Evolutionary conservation across 192 early-diverging fungal genomes (phyloP).

Genomic region (Chytriomyces hyalinus): DNA sequence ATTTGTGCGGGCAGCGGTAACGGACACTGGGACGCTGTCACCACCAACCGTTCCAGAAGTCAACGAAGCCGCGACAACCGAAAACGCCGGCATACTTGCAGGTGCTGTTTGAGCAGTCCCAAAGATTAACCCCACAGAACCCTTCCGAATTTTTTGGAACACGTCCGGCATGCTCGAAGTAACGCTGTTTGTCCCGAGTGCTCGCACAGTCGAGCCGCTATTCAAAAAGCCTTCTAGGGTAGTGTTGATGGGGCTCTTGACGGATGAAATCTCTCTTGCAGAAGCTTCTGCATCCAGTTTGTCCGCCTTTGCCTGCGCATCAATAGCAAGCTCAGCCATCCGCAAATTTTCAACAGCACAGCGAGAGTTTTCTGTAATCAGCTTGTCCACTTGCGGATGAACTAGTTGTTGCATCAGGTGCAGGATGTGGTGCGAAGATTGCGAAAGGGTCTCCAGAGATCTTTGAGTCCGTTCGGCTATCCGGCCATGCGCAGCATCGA

Average conservation of each 20-base stretch:
- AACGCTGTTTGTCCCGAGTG: neutral
- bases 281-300: neutral
- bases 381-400: neutral
- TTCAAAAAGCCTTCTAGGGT: neutral
- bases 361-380: neutral
- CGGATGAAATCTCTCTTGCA: neutral
- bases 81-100: no score
- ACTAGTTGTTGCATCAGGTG: neutral
- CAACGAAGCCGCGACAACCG: neutral
- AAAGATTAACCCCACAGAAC: neutral
- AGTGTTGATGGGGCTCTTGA: neutral
- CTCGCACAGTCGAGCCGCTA: neutral
- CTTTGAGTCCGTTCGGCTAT: no score
- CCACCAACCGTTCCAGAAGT: neutral
- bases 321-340: slow-evolving; percentile 28
- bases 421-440: neutral
- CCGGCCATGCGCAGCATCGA: no score
- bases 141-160: slow-evolving; percentile 3
- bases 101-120: neutral
- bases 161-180: neutral
- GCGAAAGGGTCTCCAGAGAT: neutral
- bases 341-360: slow-evolving; percentile 11
- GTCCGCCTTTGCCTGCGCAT: slow-evolving; percentile 12
- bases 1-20: neutral
- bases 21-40: neutral